phyloP scores from a whole-genome alignment of 1,139 yeast genomes.

The Citeromyces hawaiiensis region DNA sequence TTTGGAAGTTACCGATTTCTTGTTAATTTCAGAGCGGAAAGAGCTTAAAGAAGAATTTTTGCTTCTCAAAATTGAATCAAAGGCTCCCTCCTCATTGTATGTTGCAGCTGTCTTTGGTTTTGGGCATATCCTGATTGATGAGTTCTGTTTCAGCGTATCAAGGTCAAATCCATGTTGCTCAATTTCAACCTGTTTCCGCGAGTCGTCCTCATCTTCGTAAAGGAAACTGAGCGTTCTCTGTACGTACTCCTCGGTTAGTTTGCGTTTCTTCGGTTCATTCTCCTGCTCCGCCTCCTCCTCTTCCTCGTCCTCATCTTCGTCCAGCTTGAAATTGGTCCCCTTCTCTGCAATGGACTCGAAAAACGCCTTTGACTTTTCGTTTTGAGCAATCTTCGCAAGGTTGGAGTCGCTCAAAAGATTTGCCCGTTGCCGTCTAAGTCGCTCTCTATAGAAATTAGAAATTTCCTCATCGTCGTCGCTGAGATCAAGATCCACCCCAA shows the following conservation, averaged over 20 bases:
- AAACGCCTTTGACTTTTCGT: constrained; percentile 60
- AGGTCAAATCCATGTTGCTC: constrained; percentile 16
- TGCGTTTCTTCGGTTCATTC: constrained; percentile 2
- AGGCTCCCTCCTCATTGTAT: constrained; percentile 2
- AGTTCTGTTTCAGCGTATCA: constrained; percentile 10
- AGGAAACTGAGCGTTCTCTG: constrained; percentile 54
- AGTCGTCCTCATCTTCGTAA: constrained; percentile 22
- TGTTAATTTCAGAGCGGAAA: constrained; percentile 9
- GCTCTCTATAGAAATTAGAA: constrained; percentile 35
- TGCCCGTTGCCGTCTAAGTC: constrained; percentile 37
- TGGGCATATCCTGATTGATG: constrained; percentile 5
- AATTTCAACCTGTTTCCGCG: constrained; percentile 16
- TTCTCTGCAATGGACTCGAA: constrained; percentile 55
- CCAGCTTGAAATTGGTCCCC: constrained; percentile 3
- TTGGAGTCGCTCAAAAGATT: constrained; percentile 41
- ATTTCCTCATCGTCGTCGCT: constrained; percentile 56
- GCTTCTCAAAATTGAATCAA: not conserved
- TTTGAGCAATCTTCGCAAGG: constrained; percentile 30
- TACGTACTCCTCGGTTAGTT: constrained; percentile 30
- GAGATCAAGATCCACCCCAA: constrained; percentile 50
- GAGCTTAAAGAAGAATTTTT: not conserved
- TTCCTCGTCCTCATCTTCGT: constrained; percentile 11
- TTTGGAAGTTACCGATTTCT: constrained; percentile 13
- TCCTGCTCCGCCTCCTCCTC: constrained; percentile 8
- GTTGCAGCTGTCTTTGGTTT: not conserved